Evolutionary conservation across 2,329 filamentous ascomycete species (phyloP), one percentile per base, ranked within the genome.

Genomic region (Talaromyces sp.): DNA sequence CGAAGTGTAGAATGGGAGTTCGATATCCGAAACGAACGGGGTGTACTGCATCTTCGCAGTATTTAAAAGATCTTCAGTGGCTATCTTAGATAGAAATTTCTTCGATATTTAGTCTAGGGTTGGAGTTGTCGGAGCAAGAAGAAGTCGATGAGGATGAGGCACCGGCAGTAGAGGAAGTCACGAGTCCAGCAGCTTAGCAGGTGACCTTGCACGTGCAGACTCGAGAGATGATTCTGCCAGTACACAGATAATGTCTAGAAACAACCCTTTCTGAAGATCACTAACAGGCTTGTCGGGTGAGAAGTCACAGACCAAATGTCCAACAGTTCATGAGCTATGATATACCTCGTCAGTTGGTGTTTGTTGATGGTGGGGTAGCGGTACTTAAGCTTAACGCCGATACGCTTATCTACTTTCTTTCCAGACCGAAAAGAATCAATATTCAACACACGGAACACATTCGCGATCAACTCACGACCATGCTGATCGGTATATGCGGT

Each of bases 1-100:
- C 5, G 92, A 89, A 54, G 91, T 90, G 76, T 97, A 99, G 79
- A 99, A 99, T 52, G 93, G 92, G 50, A 98, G 84, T 76, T 99
- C 95, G 74, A 98, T 93, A 79, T 97, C 92, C 58, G 94, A 97
- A 47, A 89, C 87, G 83, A 97, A 98, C 0, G 94, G 90, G 67
- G 92, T 92, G 78, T 93, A 99, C 81, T 89, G 87, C 76, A 91
- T 82, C 19, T 62, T 61, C 27, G 33, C 54, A 60, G 45, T 52
- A 37, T 48, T 3, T 13, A 1, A 24, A 22, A n/a, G 2, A 22
- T 41, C 3, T 22, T 37, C 35, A 37, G 35, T 13, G 35, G 35
- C 5, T 11, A 31, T 31, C 27, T 31, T 7, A 31, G 27, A 31
- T 31, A 6, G 4, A 31, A 6, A 31, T 5, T 31, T 31, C 27